Conservation (phyloP, 2,329 filamentous ascomycete genomes). For the Aspergillus terreus region DNA sequence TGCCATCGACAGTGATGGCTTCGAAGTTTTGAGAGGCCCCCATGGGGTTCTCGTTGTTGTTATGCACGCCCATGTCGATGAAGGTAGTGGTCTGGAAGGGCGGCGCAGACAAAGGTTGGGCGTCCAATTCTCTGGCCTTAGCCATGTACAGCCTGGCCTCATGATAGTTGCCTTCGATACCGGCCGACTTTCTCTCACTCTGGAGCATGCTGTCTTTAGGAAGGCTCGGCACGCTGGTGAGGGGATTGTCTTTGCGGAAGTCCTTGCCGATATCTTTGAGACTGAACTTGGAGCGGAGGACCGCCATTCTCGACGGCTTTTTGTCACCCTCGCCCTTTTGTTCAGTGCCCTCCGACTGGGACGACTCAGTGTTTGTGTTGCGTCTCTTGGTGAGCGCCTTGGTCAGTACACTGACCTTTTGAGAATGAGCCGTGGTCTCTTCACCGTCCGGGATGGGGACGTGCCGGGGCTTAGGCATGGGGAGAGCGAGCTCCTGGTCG, state of each 20-base stretch:
- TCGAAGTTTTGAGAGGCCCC: background rate
- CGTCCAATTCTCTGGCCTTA: constrained; percentile 6
- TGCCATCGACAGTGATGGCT: background rate
- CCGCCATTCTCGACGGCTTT: constrained; percentile 21
- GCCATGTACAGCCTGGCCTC: constrained; percentile 16
- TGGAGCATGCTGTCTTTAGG: background rate
- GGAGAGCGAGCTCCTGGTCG: constrained; percentile 22
- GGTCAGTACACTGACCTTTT: constrained; percentile 1
- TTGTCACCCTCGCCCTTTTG: constrained; percentile 13
- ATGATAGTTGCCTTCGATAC: background rate
- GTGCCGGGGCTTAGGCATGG: constrained; percentile 25
- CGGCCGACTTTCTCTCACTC: background rate
- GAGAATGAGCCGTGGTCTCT: background rate
- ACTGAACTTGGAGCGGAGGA: constrained; percentile 27
- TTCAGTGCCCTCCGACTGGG: background rate
- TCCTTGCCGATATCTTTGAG: constrained; percentile 28
- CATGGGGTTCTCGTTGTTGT: constrained; percentile 1
- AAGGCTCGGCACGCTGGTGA: constrained; percentile 10
- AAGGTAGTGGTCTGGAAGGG: constrained; percentile 5
- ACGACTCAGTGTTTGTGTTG: constrained; percentile 12
- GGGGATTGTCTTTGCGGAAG: constrained; percentile 11
- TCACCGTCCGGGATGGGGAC: constrained; percentile 2
- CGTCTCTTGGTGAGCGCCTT: constrained; percentile 14
- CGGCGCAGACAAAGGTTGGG: constrained; percentile 15
- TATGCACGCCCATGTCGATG: background rate